These are phyloP conservation scores for Nymphaea colorata DNA, from an alignment of 164 flowering plant genomes.

Conservation along the genomic window DNA sequence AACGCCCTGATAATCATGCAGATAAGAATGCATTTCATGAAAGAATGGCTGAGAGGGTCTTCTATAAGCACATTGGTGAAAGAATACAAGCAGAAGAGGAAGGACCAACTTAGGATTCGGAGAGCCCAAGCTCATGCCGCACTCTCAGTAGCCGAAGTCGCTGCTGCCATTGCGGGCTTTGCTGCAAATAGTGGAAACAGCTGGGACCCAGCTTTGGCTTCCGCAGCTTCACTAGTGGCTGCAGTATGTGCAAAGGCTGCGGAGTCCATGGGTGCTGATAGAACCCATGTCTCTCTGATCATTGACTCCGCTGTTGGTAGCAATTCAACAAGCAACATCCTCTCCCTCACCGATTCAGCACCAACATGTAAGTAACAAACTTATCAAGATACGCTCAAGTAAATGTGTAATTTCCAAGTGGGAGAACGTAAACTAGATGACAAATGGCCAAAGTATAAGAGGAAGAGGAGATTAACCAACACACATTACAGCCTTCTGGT, in stretches of 20 bases:
- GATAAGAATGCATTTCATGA: slow-evolving; percentile 7
- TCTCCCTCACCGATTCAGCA: slow-evolving; percentile 18
- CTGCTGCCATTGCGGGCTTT: slow-evolving; percentile 19
- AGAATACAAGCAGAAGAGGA: slow-evolving; percentile 6
- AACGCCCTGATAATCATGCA: background rate
- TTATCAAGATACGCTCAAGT: background rate
- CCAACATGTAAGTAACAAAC: slow-evolving; percentile 18
- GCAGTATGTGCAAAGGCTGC: slow-evolving; percentile 24
- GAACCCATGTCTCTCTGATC: slow-evolving; percentile 13
- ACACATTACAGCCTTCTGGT: too few species aligned
- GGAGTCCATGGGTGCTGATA: slow-evolving; percentile 16
- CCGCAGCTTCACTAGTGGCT: slow-evolving; percentile 20
- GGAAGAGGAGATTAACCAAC: too few species aligned
- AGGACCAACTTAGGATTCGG: slow-evolving; percentile 16
- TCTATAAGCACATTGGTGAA: slow-evolving; percentile 5
- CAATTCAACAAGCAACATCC: slow-evolving; percentile 11
- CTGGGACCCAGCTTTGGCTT: slow-evolving; percentile 10
- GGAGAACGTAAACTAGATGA: too few species aligned
- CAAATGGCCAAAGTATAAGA: too few species aligned
- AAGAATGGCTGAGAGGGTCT: slow-evolving; percentile 11
- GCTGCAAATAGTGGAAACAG: slow-evolving; percentile 6
- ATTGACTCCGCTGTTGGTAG: slow-evolving; percentile 15
- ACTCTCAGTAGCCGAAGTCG: slow-evolving; percentile 20
- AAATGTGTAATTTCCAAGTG: too few species aligned
- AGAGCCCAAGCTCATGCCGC: slow-evolving; percentile 21